Evolutionary conservation across 2,329 filamentous ascomycete species (phyloP).

Genomic region (Grosmannia clavigera): DNA sequence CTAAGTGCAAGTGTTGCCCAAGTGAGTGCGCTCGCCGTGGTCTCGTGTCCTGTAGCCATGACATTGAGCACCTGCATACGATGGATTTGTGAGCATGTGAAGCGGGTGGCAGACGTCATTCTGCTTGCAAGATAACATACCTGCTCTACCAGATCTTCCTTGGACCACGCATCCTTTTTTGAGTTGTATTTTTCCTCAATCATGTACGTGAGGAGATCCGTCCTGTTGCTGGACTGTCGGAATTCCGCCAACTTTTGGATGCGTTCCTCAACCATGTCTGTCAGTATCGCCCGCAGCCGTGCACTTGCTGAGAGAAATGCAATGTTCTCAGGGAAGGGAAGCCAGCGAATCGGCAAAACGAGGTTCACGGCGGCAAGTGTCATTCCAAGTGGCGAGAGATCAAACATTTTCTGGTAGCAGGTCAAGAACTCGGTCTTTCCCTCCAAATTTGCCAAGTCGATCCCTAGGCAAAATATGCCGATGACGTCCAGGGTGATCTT

Average conservation of each 20-base stretch:
- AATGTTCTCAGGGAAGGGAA: conserved; percentile 27
- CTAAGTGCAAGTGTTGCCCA: conserved; percentile 22
- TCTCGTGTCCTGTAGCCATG: conserved; percentile 21
- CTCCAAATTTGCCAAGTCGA: conserved; percentile 19
- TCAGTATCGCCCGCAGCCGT: conserved; percentile 22
- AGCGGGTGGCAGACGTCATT: no score
- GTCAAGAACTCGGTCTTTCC: conserved; percentile 17
- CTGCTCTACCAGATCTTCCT: conserved; percentile 11
- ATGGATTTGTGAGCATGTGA: no score
- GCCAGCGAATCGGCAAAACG: conserved; percentile 14
- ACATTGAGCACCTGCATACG: conserved; percentile 10
- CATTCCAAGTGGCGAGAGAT: conserved; percentile 12
- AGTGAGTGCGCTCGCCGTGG: conserved; percentile 18
- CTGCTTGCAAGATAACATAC: not conserved
- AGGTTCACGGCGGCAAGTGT: conserved; percentile 5
- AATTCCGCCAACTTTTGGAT: conserved; percentile 10
- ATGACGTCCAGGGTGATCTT: conserved; percentile 23
- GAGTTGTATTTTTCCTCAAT: conserved; percentile 11
- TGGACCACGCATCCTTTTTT: not conserved
- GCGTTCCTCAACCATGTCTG: not conserved
- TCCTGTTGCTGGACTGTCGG: conserved; percentile 11
- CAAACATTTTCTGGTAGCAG: conserved; percentile 20
- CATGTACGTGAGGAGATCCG: conserved; percentile 18
- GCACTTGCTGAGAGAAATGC: conserved; percentile 22
- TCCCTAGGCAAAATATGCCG: conserved; percentile 21